phyloP scores from a whole-genome alignment of 2,329 filamentous ascomycete genomes.

The Gaeumannomyces sp. region DNA sequence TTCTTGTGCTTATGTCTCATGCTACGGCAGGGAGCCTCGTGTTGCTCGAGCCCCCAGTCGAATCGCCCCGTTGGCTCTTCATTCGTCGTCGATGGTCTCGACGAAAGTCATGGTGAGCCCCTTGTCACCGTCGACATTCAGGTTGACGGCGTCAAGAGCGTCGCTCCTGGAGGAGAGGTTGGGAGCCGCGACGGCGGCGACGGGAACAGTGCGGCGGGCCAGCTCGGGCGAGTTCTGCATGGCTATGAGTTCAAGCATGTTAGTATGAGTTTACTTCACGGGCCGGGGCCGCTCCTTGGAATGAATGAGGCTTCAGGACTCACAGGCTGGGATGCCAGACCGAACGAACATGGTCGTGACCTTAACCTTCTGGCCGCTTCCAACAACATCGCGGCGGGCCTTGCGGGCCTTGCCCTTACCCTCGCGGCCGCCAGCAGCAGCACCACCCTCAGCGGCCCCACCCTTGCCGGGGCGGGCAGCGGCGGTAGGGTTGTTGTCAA shows the following conservation, averaged over 20 bases:
- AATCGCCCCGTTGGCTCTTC: neutral
- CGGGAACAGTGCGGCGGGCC: constrained; percentile 13
- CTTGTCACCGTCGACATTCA: constrained; percentile 37
- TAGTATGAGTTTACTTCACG: neutral
- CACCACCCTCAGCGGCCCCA: constrained; percentile 8
- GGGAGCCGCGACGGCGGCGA: constrained; percentile 10
- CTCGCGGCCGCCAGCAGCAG: constrained; percentile 1
- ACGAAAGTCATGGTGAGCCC: constrained; percentile 43
- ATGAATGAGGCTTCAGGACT: constrained; percentile 20
- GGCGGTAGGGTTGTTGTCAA: constrained; percentile 24
- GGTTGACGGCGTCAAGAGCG: constrained; percentile 35
- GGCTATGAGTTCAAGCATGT: constrained; percentile 15
- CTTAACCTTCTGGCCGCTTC: constrained; percentile 23
- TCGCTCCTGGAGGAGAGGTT: constrained; percentile 17
- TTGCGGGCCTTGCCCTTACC: neutral
- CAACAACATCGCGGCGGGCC: constrained; percentile 4
- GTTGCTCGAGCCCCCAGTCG: neutral
- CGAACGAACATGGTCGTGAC: constrained; percentile 42
- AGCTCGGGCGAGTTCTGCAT: constrained; percentile 20
- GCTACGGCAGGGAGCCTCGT: neutral
- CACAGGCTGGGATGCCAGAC: constrained; percentile 35
- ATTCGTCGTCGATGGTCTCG: constrained; percentile 30
- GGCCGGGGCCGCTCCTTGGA: neutral
- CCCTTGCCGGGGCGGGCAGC: constrained; percentile 15
- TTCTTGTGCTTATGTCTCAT: neutral